Percentiles rank a stretch among this genome's conserved stretches.
These are phyloP conservation scores for Saksenaea vasiformis DNA, from an alignment of 371 early-diverging fungal genomes.

Conservation along the genomic window DNA sequence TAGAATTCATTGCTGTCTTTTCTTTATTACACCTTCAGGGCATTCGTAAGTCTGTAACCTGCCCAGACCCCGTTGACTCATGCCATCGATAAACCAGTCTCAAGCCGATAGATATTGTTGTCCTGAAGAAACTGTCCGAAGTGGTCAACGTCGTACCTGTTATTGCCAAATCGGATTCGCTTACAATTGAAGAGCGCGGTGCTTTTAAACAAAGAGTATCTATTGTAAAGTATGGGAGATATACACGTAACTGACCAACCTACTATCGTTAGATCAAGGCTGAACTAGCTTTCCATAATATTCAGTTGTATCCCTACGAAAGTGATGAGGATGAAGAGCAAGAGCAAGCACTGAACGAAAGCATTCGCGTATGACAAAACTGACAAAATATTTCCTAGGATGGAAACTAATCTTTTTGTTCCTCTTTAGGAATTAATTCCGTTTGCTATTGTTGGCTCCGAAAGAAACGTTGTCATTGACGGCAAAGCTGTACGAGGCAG, in stretches of 20 bases:
- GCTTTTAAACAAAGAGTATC: conserved; percentile 64
- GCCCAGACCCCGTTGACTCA: background rate
- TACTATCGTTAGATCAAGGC: conserved; percentile 62
- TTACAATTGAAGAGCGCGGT: conserved; percentile 68
- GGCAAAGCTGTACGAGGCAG: conserved; percentile 71
- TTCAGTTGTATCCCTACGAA: conserved; percentile 79
- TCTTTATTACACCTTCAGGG: conserved; percentile 68
- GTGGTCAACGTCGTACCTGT: conserved; percentile 74
- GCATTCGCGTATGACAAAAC: conserved; percentile 49
- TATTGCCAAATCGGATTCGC: conserved; percentile 78
- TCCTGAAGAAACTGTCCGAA: conserved; percentile 61
- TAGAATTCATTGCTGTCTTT: conserved; percentile 72
- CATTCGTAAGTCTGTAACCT: conserved; percentile 48
- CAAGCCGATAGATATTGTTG: conserved; percentile 71
- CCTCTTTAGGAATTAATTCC: conserved; percentile 66
- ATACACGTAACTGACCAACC: background rate
- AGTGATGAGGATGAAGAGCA: conserved; percentile 77
- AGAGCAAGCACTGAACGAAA: conserved; percentile 67
- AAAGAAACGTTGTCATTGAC: conserved; percentile 73
- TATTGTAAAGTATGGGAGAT: background rate
- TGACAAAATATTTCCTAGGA: background rate
- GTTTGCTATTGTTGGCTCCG: conserved; percentile 83
- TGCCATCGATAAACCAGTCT: conserved; percentile 39
- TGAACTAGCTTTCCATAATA: conserved; percentile 87
- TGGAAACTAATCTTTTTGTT: background rate